Conservation (phyloP, 2,329 filamentous ascomycete species). For the Simplicillium aogashimaense region DNA sequence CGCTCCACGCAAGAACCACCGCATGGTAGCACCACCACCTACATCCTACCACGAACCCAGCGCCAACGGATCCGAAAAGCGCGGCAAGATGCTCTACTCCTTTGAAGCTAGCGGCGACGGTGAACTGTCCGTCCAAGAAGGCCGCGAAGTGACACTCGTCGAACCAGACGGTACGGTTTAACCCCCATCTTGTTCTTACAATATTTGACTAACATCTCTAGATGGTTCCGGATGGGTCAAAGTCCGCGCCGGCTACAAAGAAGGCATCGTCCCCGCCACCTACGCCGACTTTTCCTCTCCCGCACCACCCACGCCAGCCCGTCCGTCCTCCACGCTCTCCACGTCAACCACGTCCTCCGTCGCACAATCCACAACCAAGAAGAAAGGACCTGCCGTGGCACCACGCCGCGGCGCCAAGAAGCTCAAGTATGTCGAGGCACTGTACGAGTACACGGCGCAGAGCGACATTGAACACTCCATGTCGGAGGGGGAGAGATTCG, state of each 20-base stretch:
- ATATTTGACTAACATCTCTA: constrained; percentile 25
- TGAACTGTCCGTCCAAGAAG: constrained; percentile 72
- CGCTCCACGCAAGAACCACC: constrained; percentile 43
- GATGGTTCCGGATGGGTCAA: constrained; percentile 90
- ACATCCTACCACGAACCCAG: constrained; percentile 64
- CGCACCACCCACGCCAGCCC: constrained; percentile 34
- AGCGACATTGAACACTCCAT: constrained; percentile 85
- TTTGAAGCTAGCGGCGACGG: constrained; percentile 76
- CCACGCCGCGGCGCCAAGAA: constrained; percentile 89
- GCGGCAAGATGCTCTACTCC: constrained; percentile 79
- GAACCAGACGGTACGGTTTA: constrained; percentile 73
- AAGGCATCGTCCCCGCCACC: constrained; percentile 78
- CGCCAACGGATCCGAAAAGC: constrained; percentile 45
- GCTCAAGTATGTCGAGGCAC: constrained; percentile 80
- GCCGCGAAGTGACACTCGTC: constrained; percentile 64
- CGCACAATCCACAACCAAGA: constrained; percentile 44
- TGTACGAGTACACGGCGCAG: constrained; percentile 86
- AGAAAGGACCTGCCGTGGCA: constrained; percentile 85
- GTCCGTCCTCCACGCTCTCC: constrained; percentile 68
- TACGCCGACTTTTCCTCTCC: constrained; percentile 64
- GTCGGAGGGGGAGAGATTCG: constrained; percentile 82
- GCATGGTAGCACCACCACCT: constrained; percentile 83
- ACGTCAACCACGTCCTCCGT: constrained; percentile 44
- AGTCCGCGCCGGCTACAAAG: constrained; percentile 62
- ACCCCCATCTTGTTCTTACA: neutral